Evolutionary conservation across 495 filamentous ascomycete genomes (phyloP).

Genomic region (Neurospora cerealis): DNA sequence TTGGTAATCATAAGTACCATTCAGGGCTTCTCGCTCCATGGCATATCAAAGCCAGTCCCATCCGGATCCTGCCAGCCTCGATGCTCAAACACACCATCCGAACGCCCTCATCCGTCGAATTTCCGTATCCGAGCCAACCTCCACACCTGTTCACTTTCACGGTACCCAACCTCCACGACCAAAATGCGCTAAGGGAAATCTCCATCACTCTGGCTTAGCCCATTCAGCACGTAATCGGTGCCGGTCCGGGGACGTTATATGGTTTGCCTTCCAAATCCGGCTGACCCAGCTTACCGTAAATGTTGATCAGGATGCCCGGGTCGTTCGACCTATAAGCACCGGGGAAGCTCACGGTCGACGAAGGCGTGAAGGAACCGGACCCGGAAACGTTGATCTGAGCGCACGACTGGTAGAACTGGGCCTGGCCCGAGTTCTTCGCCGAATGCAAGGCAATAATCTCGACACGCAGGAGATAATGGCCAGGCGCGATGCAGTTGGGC

Average conservation of each 20-base stretch:
- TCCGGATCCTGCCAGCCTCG: background rate
- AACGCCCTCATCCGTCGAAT: background rate
- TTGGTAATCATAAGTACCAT: background rate
- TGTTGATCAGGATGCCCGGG: slow-evolving; percentile 44
- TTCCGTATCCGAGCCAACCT: background rate
- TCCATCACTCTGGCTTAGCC: background rate
- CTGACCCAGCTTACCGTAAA: slow-evolving; percentile 39
- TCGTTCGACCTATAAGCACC: slow-evolving; percentile 42
- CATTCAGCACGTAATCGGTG: slow-evolving; percentile 31
- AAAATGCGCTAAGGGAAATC: background rate
- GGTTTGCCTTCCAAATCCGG: slow-evolving; percentile 37
- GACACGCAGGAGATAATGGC: slow-evolving; percentile 45
- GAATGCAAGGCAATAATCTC: slow-evolving; percentile 45
- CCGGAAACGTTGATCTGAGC: slow-evolving; percentile 46
- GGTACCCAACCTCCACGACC: background rate
- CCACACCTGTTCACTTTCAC: background rate
- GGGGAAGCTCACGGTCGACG: slow-evolving; percentile 44
- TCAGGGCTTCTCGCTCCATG: background rate
- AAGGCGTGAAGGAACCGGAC: slow-evolving; percentile 32
- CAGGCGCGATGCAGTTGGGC: slow-evolving; percentile 37
- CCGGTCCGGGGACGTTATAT: slow-evolving; percentile 35
- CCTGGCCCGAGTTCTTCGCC: slow-evolving; percentile 31
- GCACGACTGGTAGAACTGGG: slow-evolving; percentile 48
- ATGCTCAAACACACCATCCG: background rate
- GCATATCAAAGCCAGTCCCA: background rate